Percentiles rank a stretch among this genome's conserved stretches.
Evolutionary conservation across 345 rosid genomes (phyloP).

Genomic region (Populus pruinosa): DNA sequence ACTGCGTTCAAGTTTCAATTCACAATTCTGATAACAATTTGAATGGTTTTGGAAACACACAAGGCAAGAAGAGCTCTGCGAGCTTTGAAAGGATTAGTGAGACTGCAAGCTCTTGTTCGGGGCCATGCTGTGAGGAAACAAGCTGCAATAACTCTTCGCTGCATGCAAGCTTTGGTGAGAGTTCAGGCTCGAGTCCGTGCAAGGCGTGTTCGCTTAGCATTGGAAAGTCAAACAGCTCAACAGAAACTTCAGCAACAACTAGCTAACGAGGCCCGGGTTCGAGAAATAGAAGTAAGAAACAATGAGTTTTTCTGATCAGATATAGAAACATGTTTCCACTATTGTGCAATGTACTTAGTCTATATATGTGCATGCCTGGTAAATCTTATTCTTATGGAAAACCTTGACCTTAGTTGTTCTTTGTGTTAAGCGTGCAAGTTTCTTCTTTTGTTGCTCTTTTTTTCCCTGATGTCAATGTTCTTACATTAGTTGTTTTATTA

Average conservation of each 20-base stretch:
- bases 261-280: constrained; percentile 70
- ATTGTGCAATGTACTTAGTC: background rate
- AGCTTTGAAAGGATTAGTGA: constrained; percentile 96
- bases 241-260: constrained; percentile 78
- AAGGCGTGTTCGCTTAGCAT: constrained; percentile 87
- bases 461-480: background rate
- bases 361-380: background rate
- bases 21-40: constrained; percentile 3
- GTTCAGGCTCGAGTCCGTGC: constrained; percentile 99
- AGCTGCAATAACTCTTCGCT: constrained; percentile 98
- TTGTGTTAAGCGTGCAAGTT: background rate
- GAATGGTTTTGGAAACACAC: constrained; percentile 16
- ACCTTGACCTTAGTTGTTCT: background rate
- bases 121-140: constrained; percentile 99
- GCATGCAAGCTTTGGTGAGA: constrained; percentile 99
- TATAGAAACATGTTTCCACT: background rate
- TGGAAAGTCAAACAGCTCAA: constrained; percentile 81
- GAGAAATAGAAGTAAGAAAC: constrained; percentile 77
- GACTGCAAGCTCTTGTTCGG: constrained; percentile 96
- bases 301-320: background rate
- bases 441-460: background rate
- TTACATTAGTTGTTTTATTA: background rate
- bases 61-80: constrained; percentile 98
- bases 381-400: background rate
- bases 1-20: background rate